Conservation (phyloP, 2,329 filamentous ascomycete species). For the Alternaria gansuensis region DNA sequence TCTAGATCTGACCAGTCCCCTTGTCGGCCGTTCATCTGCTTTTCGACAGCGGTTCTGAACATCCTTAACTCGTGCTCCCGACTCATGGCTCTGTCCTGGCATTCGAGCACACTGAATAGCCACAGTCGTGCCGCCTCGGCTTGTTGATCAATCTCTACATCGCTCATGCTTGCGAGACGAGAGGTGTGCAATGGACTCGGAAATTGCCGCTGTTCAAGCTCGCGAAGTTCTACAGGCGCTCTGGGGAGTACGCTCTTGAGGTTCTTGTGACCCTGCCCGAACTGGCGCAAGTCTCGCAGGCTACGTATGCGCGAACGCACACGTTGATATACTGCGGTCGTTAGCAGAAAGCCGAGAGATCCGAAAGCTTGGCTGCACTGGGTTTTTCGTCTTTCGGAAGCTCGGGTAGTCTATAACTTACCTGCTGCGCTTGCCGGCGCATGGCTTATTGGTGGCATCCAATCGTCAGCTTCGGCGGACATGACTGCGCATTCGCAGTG, state of each 20-base stretch:
- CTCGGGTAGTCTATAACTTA: neutral
- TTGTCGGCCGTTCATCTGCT: constrained; percentile 12
- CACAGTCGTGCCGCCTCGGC: constrained; percentile 21
- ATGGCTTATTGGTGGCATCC: neutral
- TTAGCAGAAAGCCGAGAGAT: neutral
- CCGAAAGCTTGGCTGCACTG: neutral
- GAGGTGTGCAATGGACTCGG: neutral
- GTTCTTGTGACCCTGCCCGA: constrained; percentile 1
- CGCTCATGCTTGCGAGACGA: constrained; percentile 2
- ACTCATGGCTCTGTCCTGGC: constrained; percentile 10
- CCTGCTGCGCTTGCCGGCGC: constrained; percentile 12
- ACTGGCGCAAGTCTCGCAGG: constrained; percentile 12
- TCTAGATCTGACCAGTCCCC: constrained; percentile 24
- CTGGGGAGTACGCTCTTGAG: neutral
- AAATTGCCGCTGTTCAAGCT: constrained; percentile 12
- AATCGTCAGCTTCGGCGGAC: constrained; percentile 2
- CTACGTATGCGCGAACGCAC: constrained; percentile 13
- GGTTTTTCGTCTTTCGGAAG: neutral
- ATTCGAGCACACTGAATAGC: constrained; percentile 21
- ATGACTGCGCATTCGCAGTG: neutral
- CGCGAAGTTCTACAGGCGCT: constrained; percentile 1
- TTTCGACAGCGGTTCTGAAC: constrained; percentile 28
- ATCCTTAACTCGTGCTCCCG: constrained; percentile 20
- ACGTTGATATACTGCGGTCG: constrained; percentile 12
- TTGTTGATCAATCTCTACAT: constrained; percentile 12